Evolutionary conservation across 306 rosid genomes (phyloP).

Genomic region (Trifolium fragiferum): DNA sequence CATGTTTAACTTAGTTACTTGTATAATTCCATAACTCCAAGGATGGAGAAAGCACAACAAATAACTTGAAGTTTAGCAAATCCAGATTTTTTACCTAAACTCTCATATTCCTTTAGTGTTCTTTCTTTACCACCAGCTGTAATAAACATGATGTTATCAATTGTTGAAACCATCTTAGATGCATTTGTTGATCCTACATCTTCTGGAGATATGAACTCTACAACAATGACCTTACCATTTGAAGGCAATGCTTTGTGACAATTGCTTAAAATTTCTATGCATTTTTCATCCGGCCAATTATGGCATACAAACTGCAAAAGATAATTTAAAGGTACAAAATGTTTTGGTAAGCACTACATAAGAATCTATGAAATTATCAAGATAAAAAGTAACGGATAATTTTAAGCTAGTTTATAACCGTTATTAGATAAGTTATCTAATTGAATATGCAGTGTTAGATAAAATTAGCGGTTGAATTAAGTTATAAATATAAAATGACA

Average conservation of each 20-base stretch:
- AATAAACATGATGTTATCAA: constrained; percentile 34
- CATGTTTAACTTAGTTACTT: not conserved
- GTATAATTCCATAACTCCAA: constrained; percentile 36
- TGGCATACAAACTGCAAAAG: constrained; percentile 36
- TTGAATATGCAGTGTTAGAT: too few relatives aligned
- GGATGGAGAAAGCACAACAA: constrained; percentile 8
- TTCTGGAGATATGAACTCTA: constrained; percentile 32
- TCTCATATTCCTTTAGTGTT: constrained; percentile 22
- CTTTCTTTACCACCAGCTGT: constrained; percentile 44
- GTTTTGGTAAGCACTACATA: too few relatives aligned
- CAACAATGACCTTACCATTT: constrained; percentile 43
- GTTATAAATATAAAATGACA: too few relatives aligned
- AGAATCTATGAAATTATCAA: too few relatives aligned
- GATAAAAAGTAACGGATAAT: too few relatives aligned
- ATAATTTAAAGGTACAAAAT: not conserved
- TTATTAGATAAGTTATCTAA: too few relatives aligned
- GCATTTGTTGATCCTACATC: constrained; percentile 11
- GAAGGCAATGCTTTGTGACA: constrained; percentile 38
- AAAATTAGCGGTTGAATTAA: too few relatives aligned
- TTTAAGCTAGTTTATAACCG: too few relatives aligned
- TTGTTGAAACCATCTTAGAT: not conserved
- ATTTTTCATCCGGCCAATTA: constrained; percentile 44
- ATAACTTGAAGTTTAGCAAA: constrained; percentile 29
- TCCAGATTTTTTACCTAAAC: constrained; percentile 23
- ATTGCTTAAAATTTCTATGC: constrained; percentile 33